Conservation (phyloP, 208 protist genomes). For the Balamuthia mandrillaris region DNA sequence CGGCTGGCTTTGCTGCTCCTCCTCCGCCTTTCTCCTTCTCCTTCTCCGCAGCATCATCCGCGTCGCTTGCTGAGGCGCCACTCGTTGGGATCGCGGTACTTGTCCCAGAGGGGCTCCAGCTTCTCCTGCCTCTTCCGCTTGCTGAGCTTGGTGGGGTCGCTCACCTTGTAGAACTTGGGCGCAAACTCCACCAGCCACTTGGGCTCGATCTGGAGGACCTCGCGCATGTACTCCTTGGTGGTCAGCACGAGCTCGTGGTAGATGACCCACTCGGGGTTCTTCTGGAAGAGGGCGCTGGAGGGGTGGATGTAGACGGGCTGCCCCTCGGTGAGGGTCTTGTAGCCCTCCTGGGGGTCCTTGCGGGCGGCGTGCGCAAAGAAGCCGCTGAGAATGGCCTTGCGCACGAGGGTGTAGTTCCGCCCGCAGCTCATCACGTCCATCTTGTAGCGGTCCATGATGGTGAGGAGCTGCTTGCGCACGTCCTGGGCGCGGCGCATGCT, state of each 20-base stretch:
- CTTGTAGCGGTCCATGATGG: conserved; percentile 90
- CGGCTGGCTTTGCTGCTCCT: too few species aligned
- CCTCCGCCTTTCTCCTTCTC: too few species aligned
- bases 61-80: conserved; percentile 34
- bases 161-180: conserved; percentile 68
- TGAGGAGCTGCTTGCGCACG: conserved; percentile 43
- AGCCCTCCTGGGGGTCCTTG: conserved; percentile 79
- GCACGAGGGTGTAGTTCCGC: conserved; percentile 87
- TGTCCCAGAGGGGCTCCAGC: conserved; percentile 37
- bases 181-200: conserved; percentile 69
- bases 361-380: conserved; percentile 96
- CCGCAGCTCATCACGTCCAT: conserved; percentile 82
- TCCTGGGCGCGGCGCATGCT: conserved; percentile 24
- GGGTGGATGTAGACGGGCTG: conserved; percentile 66
- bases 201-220: conserved; percentile 63
- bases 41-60: neutral
- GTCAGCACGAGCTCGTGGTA: conserved; percentile 73
- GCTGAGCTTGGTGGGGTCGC: neutral
- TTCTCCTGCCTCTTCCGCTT: conserved; percentile 41
- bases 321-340: conserved; percentile 46
- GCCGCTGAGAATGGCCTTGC: conserved; percentile 91
- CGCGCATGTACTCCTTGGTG: conserved; percentile 68
- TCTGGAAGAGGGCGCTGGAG: conserved; percentile 55
- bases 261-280: conserved; percentile 63
- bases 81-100: conserved; percentile 34